phyloP scores from a whole-genome alignment of 345 rosid species.

The Populus alba region DNA sequence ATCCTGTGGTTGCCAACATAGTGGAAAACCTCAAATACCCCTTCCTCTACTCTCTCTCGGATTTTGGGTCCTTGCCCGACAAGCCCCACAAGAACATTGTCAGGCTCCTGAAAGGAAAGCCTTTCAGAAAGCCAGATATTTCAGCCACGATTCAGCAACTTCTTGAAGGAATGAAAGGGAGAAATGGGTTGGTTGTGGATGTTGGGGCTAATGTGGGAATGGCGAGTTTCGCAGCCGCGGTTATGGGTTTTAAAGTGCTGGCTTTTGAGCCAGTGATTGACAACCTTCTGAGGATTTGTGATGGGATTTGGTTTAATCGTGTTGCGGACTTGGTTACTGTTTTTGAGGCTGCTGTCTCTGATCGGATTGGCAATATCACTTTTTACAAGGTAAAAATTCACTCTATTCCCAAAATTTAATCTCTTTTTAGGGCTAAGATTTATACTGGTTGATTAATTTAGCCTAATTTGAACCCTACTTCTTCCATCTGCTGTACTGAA shows the following conservation, averaged over 20 bases:
- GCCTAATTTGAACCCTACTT: neutral
- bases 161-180: slow-evolving; percentile 49
- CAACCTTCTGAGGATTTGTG: slow-evolving; percentile 93
- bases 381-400: slow-evolving; percentile 63
- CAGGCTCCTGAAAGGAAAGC: slow-evolving; percentile 84
- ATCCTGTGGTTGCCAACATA: slow-evolving; percentile 79
- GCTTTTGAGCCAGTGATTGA: slow-evolving; percentile 92
- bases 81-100: slow-evolving; percentile 96
- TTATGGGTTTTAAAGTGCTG: slow-evolving; percentile 83
- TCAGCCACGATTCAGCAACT: slow-evolving; percentile 77
- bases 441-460: neutral
- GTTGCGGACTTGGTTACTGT: slow-evolving; percentile 67
- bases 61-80: slow-evolving; percentile 79
- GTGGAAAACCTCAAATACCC: slow-evolving; percentile 83
- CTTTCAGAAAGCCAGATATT: slow-evolving; percentile 84
- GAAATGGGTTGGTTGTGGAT: slow-evolving; percentile 67
- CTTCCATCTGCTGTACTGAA: neutral
- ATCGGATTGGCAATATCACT: slow-evolving; percentile 70
- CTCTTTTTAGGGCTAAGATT: neutral
- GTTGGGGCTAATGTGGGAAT: slow-evolving; percentile 98
- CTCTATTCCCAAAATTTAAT: neutral
- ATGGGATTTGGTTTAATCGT: slow-evolving; percentile 92
- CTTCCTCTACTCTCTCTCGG: slow-evolving; percentile 77
- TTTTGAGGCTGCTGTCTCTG: slow-evolving; percentile 87
- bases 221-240: slow-evolving; percentile 94